Evolutionary conservation across 2,329 filamentous ascomycete genomes (phyloP).

Genomic region (Saccharata proteae): DNA sequence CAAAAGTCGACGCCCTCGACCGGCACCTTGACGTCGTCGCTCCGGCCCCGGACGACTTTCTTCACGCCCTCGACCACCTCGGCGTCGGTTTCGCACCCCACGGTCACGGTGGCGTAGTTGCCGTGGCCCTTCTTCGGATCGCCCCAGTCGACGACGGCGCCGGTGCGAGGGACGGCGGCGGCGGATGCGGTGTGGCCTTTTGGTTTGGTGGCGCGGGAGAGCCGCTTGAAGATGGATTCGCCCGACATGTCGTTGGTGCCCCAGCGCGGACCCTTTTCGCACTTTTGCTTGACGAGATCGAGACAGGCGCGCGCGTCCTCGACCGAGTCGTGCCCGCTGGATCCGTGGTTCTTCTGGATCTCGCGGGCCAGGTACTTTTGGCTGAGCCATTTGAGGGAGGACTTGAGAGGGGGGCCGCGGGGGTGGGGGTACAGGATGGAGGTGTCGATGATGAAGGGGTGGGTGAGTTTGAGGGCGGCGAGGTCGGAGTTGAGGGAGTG

Average conservation of each 20-base stretch:
- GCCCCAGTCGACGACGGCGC: conserved; percentile 82
- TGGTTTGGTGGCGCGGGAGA: conserved; percentile 44
- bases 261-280: conserved; percentile 81
- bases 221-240: conserved; percentile 81
- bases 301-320: conserved; percentile 88
- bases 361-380: conserved; percentile 77
- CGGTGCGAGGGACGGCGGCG: conserved; percentile 43
- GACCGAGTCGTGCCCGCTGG: conserved; percentile 73
- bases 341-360: conserved; percentile 68
- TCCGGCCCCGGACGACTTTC: conserved; percentile 25
- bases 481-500: conserved; percentile 78
- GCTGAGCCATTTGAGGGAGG: conserved; percentile 77
- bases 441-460: conserved; percentile 91
- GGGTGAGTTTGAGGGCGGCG: conserved; percentile 70
- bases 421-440: conserved; percentile 82
- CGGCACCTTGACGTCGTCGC: conserved; percentile 24
- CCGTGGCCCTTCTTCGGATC: conserved; percentile 55
- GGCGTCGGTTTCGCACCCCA: conserved; percentile 45
- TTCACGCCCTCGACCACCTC: conserved; percentile 45
- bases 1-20: conserved; percentile 47
- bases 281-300: conserved; percentile 89
- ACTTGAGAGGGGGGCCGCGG: conserved; percentile 78
- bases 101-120: conserved; percentile 40
- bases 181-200: conserved; percentile 21
- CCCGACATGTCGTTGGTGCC: conserved; percentile 65